Percentiles rank a stretch among this genome's conserved stretches.
Conservation (phyloP, 1,284 basidiomycete genomes). For the Cutaneotrichosporon cyanovorans region DNA sequence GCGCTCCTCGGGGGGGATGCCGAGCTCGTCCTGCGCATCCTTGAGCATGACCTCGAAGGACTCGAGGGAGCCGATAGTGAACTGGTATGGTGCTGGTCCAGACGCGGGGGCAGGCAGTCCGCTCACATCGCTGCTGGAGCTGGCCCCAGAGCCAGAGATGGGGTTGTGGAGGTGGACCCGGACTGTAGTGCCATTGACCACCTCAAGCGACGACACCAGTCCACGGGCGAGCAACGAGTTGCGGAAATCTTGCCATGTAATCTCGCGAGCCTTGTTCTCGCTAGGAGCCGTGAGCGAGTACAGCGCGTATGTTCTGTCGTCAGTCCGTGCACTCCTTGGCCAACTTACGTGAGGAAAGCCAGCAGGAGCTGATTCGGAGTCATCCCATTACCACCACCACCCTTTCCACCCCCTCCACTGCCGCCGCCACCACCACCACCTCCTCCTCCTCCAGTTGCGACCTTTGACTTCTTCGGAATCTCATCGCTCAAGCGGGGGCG, state of each 20-base stretch:
- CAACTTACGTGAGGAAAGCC: constrained; percentile 6
- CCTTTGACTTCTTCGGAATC: constrained; percentile 23
- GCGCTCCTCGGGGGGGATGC: constrained; percentile 82
- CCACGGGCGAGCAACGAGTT: constrained; percentile 93
- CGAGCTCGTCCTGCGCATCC: constrained; percentile 85
- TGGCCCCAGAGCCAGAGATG: constrained; percentile 14
- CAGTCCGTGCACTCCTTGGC: neutral
- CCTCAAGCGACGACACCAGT: constrained; percentile 86
- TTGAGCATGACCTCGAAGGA: constrained; percentile 93
- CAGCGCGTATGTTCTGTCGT: constrained; percentile 34
- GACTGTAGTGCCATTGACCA: constrained; percentile 85
- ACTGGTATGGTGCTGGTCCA: constrained; percentile 60
- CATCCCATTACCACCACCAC: constrained; percentile 26
- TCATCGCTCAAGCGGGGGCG: constrained; percentile 35
- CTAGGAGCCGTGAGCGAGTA: constrained; percentile 35
- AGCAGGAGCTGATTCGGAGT: constrained; percentile 42
- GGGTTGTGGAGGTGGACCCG: constrained; percentile 45
- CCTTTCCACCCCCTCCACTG: constrained; percentile 23
- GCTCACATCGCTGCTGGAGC: constrained; percentile 13
- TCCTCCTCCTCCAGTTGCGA: constrained; percentile 28
- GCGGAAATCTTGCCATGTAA: constrained; percentile 98
- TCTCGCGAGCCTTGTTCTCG: constrained; percentile 58
- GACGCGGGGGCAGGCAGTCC: constrained; percentile 32
- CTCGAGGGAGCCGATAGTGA: constrained; percentile 96
- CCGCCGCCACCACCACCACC: constrained; percentile 31